These are phyloP conservation scores for Penicillium arizonense DNA, from an alignment of 495 filamentous ascomycete species.

Conservation along the genomic window DNA sequence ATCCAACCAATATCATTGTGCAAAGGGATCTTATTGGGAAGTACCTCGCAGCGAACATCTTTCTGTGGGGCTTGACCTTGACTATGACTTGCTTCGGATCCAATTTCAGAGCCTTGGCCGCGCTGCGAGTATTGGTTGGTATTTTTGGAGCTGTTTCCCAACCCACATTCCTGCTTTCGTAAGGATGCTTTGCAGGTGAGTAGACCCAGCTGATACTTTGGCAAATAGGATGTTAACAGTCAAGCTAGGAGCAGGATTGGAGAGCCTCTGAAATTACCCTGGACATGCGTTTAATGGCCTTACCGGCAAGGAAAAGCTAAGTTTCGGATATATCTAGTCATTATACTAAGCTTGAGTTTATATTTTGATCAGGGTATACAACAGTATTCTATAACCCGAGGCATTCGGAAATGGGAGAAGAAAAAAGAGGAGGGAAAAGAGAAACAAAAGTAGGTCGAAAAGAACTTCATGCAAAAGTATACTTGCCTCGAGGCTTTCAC, in stretches of 20 bases:
- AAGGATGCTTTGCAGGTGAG: conserved; percentile 1
- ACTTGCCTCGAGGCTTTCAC: too few relatives aligned
- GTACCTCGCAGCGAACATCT: conserved; percentile 52
- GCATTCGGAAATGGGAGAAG: too few relatives aligned
- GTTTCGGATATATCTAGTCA: conserved; percentile 1
- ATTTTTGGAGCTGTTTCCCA: conserved; percentile 58
- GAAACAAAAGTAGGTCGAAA: too few relatives aligned
- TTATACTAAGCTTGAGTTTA: too few relatives aligned
- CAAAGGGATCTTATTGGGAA: conserved; percentile 47
- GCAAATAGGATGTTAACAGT: too few relatives aligned
- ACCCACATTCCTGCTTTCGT: conserved; percentile 45
- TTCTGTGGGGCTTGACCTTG: conserved; percentile 50
- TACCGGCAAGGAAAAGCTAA: conserved; percentile 5
- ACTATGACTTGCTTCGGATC: conserved; percentile 49
- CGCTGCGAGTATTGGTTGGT: conserved; percentile 54
- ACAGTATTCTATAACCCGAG: too few relatives aligned
- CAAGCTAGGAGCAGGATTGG: conserved; percentile 2
- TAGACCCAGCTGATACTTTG: background rate
- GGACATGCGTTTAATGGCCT: conserved; percentile 10
- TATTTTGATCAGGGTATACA: too few relatives aligned
- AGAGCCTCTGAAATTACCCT: background rate
- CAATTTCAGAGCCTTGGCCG: conserved; percentile 47
- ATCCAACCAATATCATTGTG: conserved; percentile 44
- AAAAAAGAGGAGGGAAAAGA: too few relatives aligned
- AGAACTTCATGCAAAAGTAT: too few relatives aligned